Conservation (phyloP, 2,329 filamentous ascomycete genomes). For the Trichoderma sp. region DNA sequence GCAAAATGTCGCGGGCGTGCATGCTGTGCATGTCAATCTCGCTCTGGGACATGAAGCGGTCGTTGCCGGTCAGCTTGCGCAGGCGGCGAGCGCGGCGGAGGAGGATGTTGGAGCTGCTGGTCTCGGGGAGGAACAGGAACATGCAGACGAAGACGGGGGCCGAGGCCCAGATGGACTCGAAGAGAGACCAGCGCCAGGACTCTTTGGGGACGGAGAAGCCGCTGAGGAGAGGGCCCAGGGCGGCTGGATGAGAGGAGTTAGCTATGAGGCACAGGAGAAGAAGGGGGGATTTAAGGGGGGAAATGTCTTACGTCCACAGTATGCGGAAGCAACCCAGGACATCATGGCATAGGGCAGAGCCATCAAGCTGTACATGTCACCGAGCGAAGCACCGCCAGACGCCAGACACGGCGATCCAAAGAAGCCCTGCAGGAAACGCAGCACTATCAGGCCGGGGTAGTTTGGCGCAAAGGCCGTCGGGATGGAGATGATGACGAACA, state of each 20-base stretch:
- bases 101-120: slow-evolving; percentile 56
- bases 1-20: slow-evolving; percentile 43
- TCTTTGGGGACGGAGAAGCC: slow-evolving; percentile 57
- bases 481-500: slow-evolving; percentile 65
- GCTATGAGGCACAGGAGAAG: not conserved
- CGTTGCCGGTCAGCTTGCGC: slow-evolving; percentile 56
- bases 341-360: slow-evolving; percentile 57
- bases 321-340: slow-evolving; percentile 55
- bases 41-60: slow-evolving; percentile 55
- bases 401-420: slow-evolving; percentile 64
- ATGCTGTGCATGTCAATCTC: slow-evolving; percentile 62
- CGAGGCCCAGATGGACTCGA: slow-evolving; percentile 61
- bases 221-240: slow-evolving; percentile 58
- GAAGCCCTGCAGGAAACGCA: slow-evolving; percentile 64
- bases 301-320: slow-evolving; percentile 40
- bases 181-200: slow-evolving; percentile 62
- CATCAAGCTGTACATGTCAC: slow-evolving; percentile 53
- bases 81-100: slow-evolving; percentile 59
- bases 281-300: not conserved
- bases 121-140: slow-evolving; percentile 64
- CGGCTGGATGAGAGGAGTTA: slow-evolving; percentile 34
- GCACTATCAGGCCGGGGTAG: slow-evolving; percentile 60
- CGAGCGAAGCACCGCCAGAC: slow-evolving; percentile 51
- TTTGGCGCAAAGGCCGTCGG: slow-evolving; percentile 61
- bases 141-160: slow-evolving; percentile 58